Conservation (phyloP, 306 rosid genomes). For the Malus sieversii region DNA sequence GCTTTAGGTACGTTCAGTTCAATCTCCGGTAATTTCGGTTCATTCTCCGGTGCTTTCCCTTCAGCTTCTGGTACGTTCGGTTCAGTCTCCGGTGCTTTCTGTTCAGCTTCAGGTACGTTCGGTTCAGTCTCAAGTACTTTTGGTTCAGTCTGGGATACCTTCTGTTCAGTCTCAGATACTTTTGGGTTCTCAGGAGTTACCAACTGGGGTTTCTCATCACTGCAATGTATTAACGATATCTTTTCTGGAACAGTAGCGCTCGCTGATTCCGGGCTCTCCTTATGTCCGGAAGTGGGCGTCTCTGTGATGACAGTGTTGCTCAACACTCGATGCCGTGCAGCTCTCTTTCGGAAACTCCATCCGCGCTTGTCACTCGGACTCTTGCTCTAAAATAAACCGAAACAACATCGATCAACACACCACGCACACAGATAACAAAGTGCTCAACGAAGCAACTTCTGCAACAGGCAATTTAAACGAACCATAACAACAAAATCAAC, state of each 20-base stretch:
- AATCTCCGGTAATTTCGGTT: slow-evolving; percentile 25
- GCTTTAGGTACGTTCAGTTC: slow-evolving; percentile 6
- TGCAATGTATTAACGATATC: slow-evolving; percentile 30
- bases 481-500: background rate
- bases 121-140: slow-evolving; percentile 15
- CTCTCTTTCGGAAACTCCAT: slow-evolving; percentile 92
- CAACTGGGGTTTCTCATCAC: slow-evolving; percentile 50
- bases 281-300: slow-evolving; percentile 40
- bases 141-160: slow-evolving; percentile 21
- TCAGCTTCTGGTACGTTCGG: slow-evolving; percentile 26
- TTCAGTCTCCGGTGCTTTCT: slow-evolving; percentile 26
- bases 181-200: slow-evolving; percentile 30
- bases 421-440: background rate
- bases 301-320: slow-evolving; percentile 74
- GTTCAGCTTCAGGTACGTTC: slow-evolving; percentile 18
- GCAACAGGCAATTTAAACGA: background rate
- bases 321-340: slow-evolving; percentile 80
- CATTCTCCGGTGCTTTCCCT: slow-evolving; percentile 24
- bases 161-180: slow-evolving; percentile 24
- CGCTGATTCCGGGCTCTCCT: slow-evolving; percentile 58
- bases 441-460: background rate
- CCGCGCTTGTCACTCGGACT: slow-evolving; percentile 71
- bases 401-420: background rate
- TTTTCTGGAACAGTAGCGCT: slow-evolving; percentile 53
- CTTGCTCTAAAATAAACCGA: slow-evolving; percentile 41